Evolutionary conservation across 352 stramenopile genomes (phyloP).

Genomic region (Pythium aphanidermatum): DNA sequence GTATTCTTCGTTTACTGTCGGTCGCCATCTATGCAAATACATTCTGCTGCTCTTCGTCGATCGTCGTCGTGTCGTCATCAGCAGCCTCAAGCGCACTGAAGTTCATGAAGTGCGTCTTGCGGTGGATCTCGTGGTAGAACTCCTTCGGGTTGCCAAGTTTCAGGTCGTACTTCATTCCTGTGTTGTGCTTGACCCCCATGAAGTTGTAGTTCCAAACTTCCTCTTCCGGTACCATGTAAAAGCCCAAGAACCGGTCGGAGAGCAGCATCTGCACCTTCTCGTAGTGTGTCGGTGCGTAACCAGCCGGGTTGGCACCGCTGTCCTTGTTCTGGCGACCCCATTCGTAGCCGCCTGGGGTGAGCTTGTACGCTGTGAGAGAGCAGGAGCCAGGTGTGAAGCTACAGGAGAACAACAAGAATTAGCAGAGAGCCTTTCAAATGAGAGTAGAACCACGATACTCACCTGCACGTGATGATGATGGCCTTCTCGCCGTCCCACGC

Average conservation of each 20-base stretch:
- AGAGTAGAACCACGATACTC: constrained; percentile 5
- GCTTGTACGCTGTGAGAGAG: constrained; percentile 98
- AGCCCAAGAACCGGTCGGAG: constrained; percentile 98
- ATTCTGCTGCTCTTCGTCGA: constrained; percentile 91
- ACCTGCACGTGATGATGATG: constrained; percentile 95
- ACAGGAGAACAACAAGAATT: constrained; percentile 23
- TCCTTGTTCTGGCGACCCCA: constrained; percentile 99
- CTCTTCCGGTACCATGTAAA: constrained; percentile 99
- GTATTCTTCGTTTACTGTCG: too few species aligned
- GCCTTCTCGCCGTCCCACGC: constrained; percentile 97
- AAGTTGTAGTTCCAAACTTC: constrained; percentile 99
- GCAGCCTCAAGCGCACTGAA: constrained; percentile 97
- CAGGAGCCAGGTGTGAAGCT: constrained; percentile 99
- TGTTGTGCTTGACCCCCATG: constrained; percentile 98
- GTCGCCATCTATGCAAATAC: constrained; percentile 49
- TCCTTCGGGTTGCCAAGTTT: constrained; percentile 98
- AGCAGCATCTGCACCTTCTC: constrained; percentile 99
- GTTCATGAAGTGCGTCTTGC: constrained; percentile 99
- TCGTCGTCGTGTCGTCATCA: constrained; percentile 80
- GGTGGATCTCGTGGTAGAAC: constrained; percentile 99
- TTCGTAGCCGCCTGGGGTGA: constrained; percentile 95
- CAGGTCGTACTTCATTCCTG: constrained; percentile 97
- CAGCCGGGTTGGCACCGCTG: constrained; percentile 89
- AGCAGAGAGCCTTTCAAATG: background rate
- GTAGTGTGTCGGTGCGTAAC: constrained; percentile 96